phyloP scores from a whole-genome alignment of 257 asterid species.

The Voacanga thouarsii region DNA sequence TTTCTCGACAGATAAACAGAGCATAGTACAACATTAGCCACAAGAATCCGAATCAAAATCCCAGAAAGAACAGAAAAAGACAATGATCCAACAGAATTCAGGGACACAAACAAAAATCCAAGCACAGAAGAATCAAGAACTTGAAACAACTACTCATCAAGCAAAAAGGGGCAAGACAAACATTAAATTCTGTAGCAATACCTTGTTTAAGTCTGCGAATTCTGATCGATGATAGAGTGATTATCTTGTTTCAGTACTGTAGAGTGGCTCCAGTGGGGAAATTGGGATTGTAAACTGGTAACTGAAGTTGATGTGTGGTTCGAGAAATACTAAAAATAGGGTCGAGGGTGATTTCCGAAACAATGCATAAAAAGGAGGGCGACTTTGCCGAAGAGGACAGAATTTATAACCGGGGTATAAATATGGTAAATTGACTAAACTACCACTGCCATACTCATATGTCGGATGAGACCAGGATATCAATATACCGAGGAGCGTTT shows the following conservation, averaged over 20 bases:
- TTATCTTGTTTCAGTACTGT: background rate
- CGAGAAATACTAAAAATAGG: slow-evolving; percentile 3
- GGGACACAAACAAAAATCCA: background rate
- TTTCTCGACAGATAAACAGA: background rate
- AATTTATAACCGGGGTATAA: background rate
- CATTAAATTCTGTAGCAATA: slow-evolving; percentile 1
- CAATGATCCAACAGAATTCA: slow-evolving; percentile 29
- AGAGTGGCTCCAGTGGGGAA: slow-evolving; percentile 9
- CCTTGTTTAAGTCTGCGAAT: slow-evolving; percentile 7
- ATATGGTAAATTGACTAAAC: slow-evolving; percentile 11
- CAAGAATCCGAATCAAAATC: background rate
- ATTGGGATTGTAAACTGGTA: background rate
- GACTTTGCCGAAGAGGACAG: background rate
- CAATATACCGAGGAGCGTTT: too few relatives aligned
- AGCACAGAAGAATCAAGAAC: slow-evolving; percentile 8
- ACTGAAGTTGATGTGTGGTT: slow-evolving; percentile 12
- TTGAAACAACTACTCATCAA: background rate
- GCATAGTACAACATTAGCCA: slow-evolving; percentile 2
- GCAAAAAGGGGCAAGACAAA: background rate
- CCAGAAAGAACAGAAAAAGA: slow-evolving; percentile 1
- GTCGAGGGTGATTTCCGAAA: background rate
- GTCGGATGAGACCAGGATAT: too few relatives aligned
- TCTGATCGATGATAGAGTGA: slow-evolving; percentile 6
- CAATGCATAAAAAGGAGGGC: background rate
- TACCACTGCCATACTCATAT: background rate